A percentile compares a stretch with the other conserved stretches of the same genome.
phyloP scores from a whole-genome alignment of 495 filamentous ascomycete species.

The Podospora sp. region DNA sequence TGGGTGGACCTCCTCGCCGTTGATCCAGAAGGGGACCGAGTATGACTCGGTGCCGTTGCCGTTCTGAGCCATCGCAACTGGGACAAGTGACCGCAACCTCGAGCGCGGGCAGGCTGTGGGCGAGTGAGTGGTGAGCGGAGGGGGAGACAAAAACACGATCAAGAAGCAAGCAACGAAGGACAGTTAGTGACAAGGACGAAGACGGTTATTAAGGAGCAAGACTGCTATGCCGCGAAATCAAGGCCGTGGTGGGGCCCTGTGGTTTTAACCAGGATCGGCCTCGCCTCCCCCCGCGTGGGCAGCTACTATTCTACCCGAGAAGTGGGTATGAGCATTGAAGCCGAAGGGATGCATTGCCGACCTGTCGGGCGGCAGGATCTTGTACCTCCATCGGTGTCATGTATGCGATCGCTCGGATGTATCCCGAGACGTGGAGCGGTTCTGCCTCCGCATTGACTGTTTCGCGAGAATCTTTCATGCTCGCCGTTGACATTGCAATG shows the following conservation, averaged over 20 bases:
- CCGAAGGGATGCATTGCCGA: not conserved
- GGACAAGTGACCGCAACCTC: not conserved
- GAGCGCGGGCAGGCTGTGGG: not conserved
- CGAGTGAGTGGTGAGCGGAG: not conserved
- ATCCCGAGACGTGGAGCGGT: not conserved
- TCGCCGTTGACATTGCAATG: not conserved
- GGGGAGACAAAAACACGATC: not conserved
- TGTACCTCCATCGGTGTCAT: not conserved
- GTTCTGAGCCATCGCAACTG: conserved; percentile 23
- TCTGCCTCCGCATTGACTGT: not conserved
- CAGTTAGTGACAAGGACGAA: not conserved
- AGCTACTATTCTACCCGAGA: not conserved
- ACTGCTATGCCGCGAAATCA: not conserved
- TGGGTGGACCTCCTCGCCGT: conserved; percentile 65
- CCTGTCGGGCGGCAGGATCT: not conserved
- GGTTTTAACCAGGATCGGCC: not conserved
- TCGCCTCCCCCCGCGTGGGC: not conserved
- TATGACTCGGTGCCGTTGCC: conserved; percentile 24
- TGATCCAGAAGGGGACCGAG: conserved; percentile 70
- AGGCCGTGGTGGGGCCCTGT: not conserved
- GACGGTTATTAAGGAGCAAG: not conserved
- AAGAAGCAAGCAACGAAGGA: not conserved
- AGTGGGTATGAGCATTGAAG: not conserved
- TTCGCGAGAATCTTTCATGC: not conserved
- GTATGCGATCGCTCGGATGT: not conserved